Percentiles rank a stretch among this genome's conserved stretches.
These are phyloP conservation scores for Ustilago crameri DNA, from an alignment of 1,284 basidiomycete genomes.

Conservation along the genomic window DNA sequence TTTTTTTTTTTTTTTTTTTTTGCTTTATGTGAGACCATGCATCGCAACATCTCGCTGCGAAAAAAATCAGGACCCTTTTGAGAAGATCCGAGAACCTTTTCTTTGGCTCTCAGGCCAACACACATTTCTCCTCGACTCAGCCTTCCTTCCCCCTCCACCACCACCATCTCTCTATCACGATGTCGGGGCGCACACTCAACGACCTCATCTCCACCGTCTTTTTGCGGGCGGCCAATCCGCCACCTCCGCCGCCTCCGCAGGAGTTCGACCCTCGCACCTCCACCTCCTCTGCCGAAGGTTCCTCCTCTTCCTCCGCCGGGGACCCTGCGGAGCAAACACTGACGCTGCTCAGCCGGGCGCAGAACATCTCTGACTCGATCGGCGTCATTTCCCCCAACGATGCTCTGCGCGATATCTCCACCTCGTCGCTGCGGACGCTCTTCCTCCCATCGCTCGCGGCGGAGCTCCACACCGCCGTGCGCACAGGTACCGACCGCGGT, in stretches of 20 bases:
- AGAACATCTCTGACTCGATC: conserved; percentile 49
- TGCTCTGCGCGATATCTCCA: conserved; percentile 52
- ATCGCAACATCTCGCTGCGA: neutral
- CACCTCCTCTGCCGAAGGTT: conserved; percentile 6
- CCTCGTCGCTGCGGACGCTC: conserved; percentile 54
- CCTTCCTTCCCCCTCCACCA: neutral
- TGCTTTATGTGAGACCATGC: too few relatives aligned
- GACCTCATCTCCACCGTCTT: conserved; percentile 38
- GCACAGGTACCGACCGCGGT: conserved; percentile 15
- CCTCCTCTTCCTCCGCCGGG: conserved; percentile 7
- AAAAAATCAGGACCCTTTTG: neutral
- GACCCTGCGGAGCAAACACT: conserved; percentile 30
- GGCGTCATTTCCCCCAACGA: conserved; percentile 55
- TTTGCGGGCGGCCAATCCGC: conserved; percentile 30
- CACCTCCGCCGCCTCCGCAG: conserved; percentile 25
- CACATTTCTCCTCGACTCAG: conserved; percentile 12
- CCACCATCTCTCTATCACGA: conserved; percentile 3
- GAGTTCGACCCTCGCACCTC: conserved; percentile 25
- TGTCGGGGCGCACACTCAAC: conserved; percentile 40
- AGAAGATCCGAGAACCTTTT: conserved; percentile 1
- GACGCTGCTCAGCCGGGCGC: conserved; percentile 26
- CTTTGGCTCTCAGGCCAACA: conserved; percentile 21
- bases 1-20: too few relatives aligned
- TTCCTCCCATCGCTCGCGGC: conserved; percentile 52
- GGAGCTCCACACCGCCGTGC: conserved; percentile 28